Evolutionary conservation across 2,329 filamentous ascomycete genomes (phyloP).

Genomic region (Aspergillus texensis): DNA sequence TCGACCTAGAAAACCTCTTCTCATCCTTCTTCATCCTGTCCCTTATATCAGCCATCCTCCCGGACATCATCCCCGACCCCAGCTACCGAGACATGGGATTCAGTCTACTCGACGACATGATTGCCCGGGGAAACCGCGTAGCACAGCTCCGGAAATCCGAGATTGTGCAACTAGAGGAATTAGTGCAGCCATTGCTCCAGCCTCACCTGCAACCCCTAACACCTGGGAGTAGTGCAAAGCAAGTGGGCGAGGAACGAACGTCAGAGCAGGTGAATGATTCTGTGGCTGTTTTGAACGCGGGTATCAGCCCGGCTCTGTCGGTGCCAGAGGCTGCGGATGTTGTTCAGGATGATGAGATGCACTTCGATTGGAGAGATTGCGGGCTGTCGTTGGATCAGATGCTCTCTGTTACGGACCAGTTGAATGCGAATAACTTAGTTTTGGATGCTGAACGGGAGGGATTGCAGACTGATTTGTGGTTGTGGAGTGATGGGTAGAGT

Average conservation of each 20-base stretch:
- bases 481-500: constrained; percentile 20
- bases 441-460: constrained; percentile 18
- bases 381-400: constrained; percentile 26
- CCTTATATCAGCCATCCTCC: constrained; percentile 39
- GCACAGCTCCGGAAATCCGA: constrained; percentile 27
- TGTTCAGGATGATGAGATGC: constrained; percentile 16
- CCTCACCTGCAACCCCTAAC: not conserved
- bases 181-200: constrained; percentile 18
- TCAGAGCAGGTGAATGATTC: not conserved
- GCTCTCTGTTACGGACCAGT: constrained; percentile 24
- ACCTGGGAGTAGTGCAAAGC: not conserved
- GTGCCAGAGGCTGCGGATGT: not conserved
- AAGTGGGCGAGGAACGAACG: not conserved
- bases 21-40: constrained; percentile 42
- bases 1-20: constrained; percentile 30
- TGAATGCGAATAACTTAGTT: constrained; percentile 22
- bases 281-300: not conserved
- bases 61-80: constrained; percentile 46
- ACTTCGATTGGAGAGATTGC: constrained; percentile 23
- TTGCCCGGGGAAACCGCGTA: constrained; percentile 22
- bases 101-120: constrained; percentile 23
- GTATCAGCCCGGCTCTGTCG: not conserved
- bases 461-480: constrained; percentile 21
- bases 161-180: constrained; percentile 24
- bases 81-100: constrained; percentile 40